A percentile compares a stretch with the other conserved stretches of the same genome.
These are phyloP conservation scores for Capsicum chinense DNA, from an alignment of 257 asterid genomes.

Conservation along the genomic window DNA sequence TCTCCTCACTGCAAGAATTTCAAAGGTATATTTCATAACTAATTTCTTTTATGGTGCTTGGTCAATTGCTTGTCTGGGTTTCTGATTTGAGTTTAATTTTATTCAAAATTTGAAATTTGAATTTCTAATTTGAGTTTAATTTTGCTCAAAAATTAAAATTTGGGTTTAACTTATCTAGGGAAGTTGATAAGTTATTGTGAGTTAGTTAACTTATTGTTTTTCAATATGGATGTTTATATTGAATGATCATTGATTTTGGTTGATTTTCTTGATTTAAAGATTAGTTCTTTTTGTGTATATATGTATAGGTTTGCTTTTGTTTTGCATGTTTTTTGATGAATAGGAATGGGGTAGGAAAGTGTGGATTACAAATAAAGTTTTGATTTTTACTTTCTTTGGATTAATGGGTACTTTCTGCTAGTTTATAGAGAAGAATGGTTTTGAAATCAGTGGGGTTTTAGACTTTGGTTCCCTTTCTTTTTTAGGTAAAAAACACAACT, in stretches of 20 bases:
- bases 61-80: too few species aligned
- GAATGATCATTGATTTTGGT: background rate
- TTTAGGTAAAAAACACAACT: background rate
- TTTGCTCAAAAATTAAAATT: too few species aligned
- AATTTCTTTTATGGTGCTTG: too few species aligned
- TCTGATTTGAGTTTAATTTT: too few species aligned
- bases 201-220: background rate
- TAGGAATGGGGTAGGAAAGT: background rate
- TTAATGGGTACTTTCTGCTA: conserved; percentile 5
- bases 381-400: conserved; percentile 5
- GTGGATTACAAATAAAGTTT: conserved; percentile 6
- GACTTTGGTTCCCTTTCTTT: background rate
- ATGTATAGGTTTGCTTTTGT: background rate
- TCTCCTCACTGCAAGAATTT: too few species aligned
- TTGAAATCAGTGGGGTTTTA: conserved; percentile 15
- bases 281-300: background rate
- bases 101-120: too few species aligned
- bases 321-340: conserved; percentile 5
- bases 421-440: background rate
- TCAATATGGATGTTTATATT: background rate
- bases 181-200: too few species aligned
- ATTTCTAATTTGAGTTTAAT: too few species aligned
- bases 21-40: too few species aligned
- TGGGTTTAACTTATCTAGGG: too few species aligned
- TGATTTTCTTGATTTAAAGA: background rate